phyloP scores from a whole-genome alignment of 2,329 filamentous ascomycete species.

The Ophiocordyceps camponoti-leonardi region DNA sequence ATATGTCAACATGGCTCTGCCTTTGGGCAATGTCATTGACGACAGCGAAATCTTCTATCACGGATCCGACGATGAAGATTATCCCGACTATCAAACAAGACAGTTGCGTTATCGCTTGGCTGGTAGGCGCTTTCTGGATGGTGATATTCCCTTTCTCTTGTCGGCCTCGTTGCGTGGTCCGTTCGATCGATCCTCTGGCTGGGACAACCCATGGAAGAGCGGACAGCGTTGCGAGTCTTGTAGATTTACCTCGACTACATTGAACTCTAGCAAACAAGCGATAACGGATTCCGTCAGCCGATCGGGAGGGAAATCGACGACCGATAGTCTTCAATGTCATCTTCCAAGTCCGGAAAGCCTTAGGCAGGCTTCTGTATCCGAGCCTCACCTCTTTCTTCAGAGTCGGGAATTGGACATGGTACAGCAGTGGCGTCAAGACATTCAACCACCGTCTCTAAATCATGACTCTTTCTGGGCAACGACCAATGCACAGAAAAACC shows the following conservation, averaged over 20 bases:
- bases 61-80: conserved; percentile 40
- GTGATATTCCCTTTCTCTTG: conserved; percentile 35
- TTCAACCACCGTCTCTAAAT: conserved; percentile 2
- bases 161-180: conserved; percentile 46
- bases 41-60: conserved; percentile 31
- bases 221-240: background rate
- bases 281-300: conserved; percentile 3
- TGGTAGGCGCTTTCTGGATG: conserved; percentile 39
- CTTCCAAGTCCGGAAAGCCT: conserved; percentile 24
- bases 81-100: conserved; percentile 26
- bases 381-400: conserved; percentile 13
- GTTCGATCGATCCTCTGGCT: conserved; percentile 24
- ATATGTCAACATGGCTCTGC: background rate
- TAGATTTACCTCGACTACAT: background rate
- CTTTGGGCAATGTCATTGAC: background rate
- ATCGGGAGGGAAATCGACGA: conserved; percentile 1
- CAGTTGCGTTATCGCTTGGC: conserved; percentile 39
- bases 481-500: conserved; percentile 1
- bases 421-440: conserved; percentile 14
- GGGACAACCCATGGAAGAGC: conserved; percentile 16
- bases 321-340: conserved; percentile 16
- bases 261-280: background rate
- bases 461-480: conserved; percentile 8
- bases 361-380: conserved; percentile 13
- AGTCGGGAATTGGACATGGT: conserved; percentile 14